phyloP scores from a whole-genome alignment of 2,329 filamentous ascomycete species.

The Venturia effusa region DNA sequence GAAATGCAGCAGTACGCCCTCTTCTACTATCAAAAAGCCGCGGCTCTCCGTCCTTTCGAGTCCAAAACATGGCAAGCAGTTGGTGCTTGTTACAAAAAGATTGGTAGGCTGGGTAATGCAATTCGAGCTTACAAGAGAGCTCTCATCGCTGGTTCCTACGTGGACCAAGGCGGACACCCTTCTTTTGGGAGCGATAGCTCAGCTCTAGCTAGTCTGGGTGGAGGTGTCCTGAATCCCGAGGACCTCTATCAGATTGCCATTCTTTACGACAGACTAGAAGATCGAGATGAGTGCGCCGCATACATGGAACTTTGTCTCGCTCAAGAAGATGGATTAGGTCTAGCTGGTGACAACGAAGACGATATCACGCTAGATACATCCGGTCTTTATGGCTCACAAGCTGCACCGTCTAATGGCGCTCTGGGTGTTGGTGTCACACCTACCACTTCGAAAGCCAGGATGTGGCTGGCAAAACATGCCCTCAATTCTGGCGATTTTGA shows the following conservation, averaged over 20 bases:
- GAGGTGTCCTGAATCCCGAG: conserved; percentile 70
- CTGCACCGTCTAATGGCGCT: conserved; percentile 46
- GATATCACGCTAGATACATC: conserved; percentile 17
- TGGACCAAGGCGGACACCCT: conserved; percentile 46
- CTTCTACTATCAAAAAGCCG: conserved; percentile 96
- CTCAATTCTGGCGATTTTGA: conserved; percentile 65
- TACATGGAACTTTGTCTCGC: conserved; percentile 96
- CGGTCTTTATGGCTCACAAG: conserved; percentile 22
- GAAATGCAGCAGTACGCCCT: conserved; percentile 97
- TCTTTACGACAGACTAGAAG: conserved; percentile 73
- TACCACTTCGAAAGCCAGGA: conserved; percentile 80
- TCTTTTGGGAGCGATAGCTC: conserved; percentile 37
- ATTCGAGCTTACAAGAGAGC: conserved; percentile 94
- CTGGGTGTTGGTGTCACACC: conserved; percentile 82
- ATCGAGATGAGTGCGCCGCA: conserved; percentile 68
- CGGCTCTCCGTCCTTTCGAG: conserved; percentile 86
- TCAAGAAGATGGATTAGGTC: conserved; percentile 63
- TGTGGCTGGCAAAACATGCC: conserved; percentile 84
- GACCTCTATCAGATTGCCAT: conserved; percentile 80
- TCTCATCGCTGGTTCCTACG: conserved; percentile 76
- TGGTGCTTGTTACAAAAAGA: conserved; percentile 81
- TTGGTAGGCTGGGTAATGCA: conserved; percentile 75
- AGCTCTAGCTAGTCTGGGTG: conserved; percentile 29
- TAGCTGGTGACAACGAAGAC: conserved; percentile 23
- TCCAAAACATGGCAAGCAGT: conserved; percentile 99